Conservation (phyloP, 1,284 basidiomycete genomes). For the Cronartium quercuum region DNA sequence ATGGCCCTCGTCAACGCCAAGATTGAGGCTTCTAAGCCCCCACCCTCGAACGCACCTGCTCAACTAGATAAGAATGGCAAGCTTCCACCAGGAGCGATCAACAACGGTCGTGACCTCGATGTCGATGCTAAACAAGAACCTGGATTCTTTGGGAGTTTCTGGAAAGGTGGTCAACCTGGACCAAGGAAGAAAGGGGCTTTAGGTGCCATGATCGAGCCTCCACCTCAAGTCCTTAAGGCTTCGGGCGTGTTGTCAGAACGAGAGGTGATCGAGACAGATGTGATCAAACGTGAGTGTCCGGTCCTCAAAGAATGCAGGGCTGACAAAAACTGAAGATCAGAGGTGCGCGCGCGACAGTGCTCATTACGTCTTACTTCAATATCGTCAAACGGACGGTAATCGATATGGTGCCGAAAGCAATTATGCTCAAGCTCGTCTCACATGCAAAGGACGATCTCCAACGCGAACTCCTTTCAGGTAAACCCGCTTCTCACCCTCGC, state of each 20-base stretch:
- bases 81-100: slow-evolving; percentile 60
- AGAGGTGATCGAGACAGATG: slow-evolving; percentile 97
- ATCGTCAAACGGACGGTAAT: slow-evolving; percentile 99
- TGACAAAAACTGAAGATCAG: too few relatives aligned
- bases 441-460: slow-evolving; percentile 89
- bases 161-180: slow-evolving; percentile 53
- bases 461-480: slow-evolving; percentile 62
- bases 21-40: slow-evolving; percentile 67
- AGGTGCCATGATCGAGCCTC: slow-evolving; percentile 65
- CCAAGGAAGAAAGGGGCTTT: slow-evolving; percentile 65
- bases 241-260: slow-evolving; percentile 88
- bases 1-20: slow-evolving; percentile 68
- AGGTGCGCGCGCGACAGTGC: slow-evolving; percentile 54
- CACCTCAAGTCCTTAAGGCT: slow-evolving; percentile 83
- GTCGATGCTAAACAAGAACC: slow-evolving; percentile 74
- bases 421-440: slow-evolving; percentile 85
- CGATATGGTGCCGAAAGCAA: slow-evolving; percentile 94
- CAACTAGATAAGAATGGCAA: slow-evolving; percentile 65
- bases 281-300: slow-evolving; percentile 66
- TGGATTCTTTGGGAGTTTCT: slow-evolving; percentile 96
- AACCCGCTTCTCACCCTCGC: background rate
- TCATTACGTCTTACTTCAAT: slow-evolving; percentile 90
- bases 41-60: slow-evolving; percentile 61
- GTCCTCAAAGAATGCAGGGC: too few relatives aligned
- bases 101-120: slow-evolving; percentile 90